phyloP scores from a whole-genome alignment of 2,329 filamentous ascomycete genomes.

The Penicillium janthinellum region DNA sequence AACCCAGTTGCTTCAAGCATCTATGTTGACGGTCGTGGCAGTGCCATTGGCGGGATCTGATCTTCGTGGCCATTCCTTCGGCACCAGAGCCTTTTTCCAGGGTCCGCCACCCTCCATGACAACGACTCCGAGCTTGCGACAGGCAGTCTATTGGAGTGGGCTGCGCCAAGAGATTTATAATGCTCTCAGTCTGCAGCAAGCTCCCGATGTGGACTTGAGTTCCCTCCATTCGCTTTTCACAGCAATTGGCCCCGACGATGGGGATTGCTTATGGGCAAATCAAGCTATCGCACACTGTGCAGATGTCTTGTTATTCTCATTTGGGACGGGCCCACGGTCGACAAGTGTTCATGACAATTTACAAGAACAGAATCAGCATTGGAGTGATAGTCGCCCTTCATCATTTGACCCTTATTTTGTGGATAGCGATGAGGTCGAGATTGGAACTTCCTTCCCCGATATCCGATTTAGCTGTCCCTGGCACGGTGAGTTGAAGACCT shows the following conservation, averaged over 20 bases:
- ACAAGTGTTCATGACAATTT: constrained; percentile 20
- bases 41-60: constrained; percentile 26
- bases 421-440: constrained; percentile 17
- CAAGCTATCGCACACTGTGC: constrained; percentile 40
- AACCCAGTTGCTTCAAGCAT: not conserved
- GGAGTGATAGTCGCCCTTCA: constrained; percentile 21
- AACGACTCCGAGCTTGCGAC: constrained; percentile 30
- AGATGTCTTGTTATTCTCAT: constrained; percentile 30
- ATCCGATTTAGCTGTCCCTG: constrained; percentile 27
- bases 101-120: constrained; percentile 30
- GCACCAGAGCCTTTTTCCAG: constrained; percentile 27
- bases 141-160: constrained; percentile 31
- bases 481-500: constrained; percentile 23
- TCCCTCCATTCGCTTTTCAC: constrained; percentile 31
- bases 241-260: constrained; percentile 39
- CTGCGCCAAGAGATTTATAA: constrained; percentile 40
- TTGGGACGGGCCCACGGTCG: constrained; percentile 20
- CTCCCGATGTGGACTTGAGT: constrained; percentile 28
- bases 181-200: constrained; percentile 30
- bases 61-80: constrained; percentile 18
- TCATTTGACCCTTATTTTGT: constrained; percentile 30
- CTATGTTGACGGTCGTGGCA: constrained; percentile 14
- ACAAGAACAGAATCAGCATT: constrained; percentile 20
- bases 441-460: constrained; percentile 22
- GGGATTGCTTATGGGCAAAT: constrained; percentile 47